phyloP scores from a whole-genome alignment of 495 filamentous ascomycete species.

The Neurospora sp. region DNA sequence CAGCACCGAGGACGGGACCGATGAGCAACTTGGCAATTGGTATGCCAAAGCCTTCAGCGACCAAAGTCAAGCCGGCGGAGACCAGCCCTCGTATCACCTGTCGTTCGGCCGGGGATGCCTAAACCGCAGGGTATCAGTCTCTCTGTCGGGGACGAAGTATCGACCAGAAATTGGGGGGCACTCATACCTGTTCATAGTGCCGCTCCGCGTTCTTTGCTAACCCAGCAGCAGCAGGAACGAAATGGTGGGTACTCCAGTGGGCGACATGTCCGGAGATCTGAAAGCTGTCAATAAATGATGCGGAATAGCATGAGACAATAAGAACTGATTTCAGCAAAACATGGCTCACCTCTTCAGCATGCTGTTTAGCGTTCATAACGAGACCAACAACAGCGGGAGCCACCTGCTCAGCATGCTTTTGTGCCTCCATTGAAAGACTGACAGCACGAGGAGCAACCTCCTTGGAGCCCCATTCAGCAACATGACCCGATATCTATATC shows the following conservation, averaged over 20 bases:
- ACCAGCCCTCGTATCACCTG: not conserved
- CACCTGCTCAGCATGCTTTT: not conserved
- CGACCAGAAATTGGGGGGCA: too few relatives aligned
- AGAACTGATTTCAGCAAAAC: too few relatives aligned
- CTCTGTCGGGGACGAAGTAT: too few relatives aligned
- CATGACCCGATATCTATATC: not conserved
- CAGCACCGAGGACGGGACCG: not conserved
- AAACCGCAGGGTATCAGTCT: too few relatives aligned
- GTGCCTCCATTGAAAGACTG: not conserved
- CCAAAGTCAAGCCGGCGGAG: rapidly evolving
- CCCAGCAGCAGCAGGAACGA: not conserved
- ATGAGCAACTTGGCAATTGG: not conserved
- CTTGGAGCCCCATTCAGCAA: not conserved
- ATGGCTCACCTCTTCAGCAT: not conserved
- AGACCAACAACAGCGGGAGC: not conserved
- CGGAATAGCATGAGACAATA: not conserved
- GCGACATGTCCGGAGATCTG: not conserved
- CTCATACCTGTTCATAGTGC: not conserved
- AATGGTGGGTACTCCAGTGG: not conserved
- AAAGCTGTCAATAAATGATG: not conserved
- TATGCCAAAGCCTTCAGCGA: not conserved
- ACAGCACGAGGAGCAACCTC: not conserved
- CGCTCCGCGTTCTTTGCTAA: not conserved
- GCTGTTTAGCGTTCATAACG: not conserved
- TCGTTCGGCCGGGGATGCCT: not conserved